Evolutionary conservation across 257 asterid species (phyloP).

Genomic region (Paulownia fortunei): DNA sequence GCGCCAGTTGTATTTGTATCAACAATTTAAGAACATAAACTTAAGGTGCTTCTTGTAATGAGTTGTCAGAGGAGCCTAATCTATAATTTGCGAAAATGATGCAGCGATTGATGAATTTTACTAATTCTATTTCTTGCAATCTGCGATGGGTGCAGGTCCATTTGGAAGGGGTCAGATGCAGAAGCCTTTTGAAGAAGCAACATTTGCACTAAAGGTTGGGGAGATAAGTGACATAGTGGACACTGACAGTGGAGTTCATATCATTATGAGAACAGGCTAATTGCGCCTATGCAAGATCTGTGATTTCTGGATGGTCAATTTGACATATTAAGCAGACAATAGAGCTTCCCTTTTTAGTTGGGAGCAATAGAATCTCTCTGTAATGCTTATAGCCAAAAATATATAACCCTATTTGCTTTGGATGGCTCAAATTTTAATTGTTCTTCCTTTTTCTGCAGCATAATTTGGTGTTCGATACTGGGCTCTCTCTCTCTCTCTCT

Average conservation of each 20-base stretch:
- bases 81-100: background rate
- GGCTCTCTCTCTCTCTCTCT: background rate
- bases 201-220: conserved; percentile 71
- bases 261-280: conserved; percentile 75
- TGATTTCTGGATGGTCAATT: background rate
- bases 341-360: background rate
- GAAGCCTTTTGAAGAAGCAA: conserved; percentile 86
- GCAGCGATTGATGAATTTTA: background rate
- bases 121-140: background rate
- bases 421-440: background rate
- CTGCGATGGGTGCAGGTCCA: conserved; percentile 52
- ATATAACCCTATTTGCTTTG: background rate
- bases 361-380: background rate
- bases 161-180: conserved; percentile 93
- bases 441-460: background rate
- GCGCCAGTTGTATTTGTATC: background rate
- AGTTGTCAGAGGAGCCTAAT: no score
- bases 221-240: conserved; percentile 83
- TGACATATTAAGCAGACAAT: background rate
- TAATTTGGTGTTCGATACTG: background rate
- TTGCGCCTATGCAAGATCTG: background rate
- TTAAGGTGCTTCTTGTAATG: background rate
- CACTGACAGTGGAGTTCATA: conserved; percentile 93
- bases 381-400: background rate
- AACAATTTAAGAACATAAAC: background rate